Base-by-base conservation (phyloP, 2,329 filamentous ascomycete genomes). In the Botrytis fabae region DNA sequence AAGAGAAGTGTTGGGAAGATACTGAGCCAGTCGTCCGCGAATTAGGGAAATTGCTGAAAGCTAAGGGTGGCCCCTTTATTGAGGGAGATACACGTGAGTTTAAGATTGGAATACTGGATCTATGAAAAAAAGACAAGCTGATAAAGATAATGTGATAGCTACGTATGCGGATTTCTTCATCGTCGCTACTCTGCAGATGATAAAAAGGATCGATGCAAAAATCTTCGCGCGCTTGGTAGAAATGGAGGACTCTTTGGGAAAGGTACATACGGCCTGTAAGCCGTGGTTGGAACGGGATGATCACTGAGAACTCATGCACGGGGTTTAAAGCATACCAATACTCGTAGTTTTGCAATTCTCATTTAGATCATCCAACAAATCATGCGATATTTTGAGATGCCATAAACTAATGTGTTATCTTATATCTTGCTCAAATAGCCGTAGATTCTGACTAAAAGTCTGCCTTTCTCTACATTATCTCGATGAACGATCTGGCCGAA, bases 91-190 rank as follows among this genome's bases (percentile, higher is more conserved):
- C 84, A 51, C 70, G 76, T 79, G 62, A 70, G 76, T 77, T 46
- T 40, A 28, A 35, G 22, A 28, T 38, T 32, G 7, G 7, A 69
- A 32, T 25, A 4, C 2, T 32, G 48, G 14, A 57, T 18, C 1
- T 12, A 32, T 18, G 18, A 69, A 69, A 18, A 25, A 4, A 14
- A 32, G 44, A 48, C 20, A 22, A 16, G 44, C 63, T 69, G 20
- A 71, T 6, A 61, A n/a, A 18, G 61, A 71, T 28, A 73, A 61
- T 28, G 5, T 35, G 8, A 54, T 60, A 74, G 82, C 85, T 6
- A 84, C 84, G 54, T 91, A 87, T 79, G 86, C 85, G 6, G 89
- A 90, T 78, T 87, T 92, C 72, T 82, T 89, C 2, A 86, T 89
- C 78, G 85, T 85, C 0, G 83, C 83, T 1, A 82, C 83, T 48